Evolutionary conservation across 2,329 filamentous ascomycete species (phyloP), one percentile per base, ranked within the genome.

Genomic region (Bipolaris cookei): DNA sequence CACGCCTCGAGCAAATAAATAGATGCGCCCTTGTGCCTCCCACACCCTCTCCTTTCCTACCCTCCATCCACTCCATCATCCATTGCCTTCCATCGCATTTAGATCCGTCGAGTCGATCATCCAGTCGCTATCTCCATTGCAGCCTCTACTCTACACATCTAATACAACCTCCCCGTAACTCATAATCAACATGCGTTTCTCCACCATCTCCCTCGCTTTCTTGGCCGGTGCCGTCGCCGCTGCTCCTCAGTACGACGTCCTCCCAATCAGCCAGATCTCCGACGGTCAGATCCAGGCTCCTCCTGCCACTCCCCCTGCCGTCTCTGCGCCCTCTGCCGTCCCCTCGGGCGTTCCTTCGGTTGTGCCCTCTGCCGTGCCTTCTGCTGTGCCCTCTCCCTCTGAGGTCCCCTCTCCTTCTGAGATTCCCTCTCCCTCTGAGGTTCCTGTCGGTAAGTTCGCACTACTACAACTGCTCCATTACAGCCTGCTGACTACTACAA

Each of bases 251-350:
- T 58, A 61, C 57, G 20, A 32, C 45, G 48, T 64, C 46, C 61
- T 70, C 55, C 67, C 71, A 58, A 76, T 76, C 68, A 67, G 70
- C 51, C 73, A 76, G 69, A 76, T 76, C 64, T 63, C 61, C 54
- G 74, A 76, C 54, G 74, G 74, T 44, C 74, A 76, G 71, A 73
- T 76, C 61, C 74, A 76, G 67, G 74, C 63, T 62, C 61, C 69
- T 56, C 62, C 66, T 54, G 65, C 67, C 37, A 66, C 66, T 44
- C 44, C n/a, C 32, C 34, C 23, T 39, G 53, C 38, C 25, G 51
- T 38, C 25, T n/a, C 42, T 18, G n/a, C 21, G 20, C 25, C 42
- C 25, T 30, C 42, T 20, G n/a, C 10, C 3, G 42, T 32, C 13
- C 42, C 42, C 25, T 11, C 25, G 16, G n/a, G 23, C n/a, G 42